Conservation (phyloP, 108 stramenopile genomes). For the Epithemia pelagica region DNA sequence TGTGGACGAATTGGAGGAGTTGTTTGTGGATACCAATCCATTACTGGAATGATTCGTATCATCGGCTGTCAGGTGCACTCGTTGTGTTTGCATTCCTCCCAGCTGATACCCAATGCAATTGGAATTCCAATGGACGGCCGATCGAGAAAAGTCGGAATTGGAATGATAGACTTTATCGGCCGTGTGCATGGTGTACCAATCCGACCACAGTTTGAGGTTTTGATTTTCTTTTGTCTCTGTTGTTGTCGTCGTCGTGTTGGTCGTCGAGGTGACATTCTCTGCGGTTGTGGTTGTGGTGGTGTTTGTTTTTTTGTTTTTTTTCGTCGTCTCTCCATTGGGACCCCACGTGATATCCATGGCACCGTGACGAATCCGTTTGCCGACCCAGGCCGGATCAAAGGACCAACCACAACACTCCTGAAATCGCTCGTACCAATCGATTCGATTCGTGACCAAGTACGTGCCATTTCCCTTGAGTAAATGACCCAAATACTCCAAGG, state of each 20-base stretch:
- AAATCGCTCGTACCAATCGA: conserved; percentile 35
- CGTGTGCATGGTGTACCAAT: conserved; percentile 37
- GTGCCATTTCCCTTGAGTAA: conserved; percentile 12
- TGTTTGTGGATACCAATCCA: not conserved
- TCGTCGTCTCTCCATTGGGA: not conserved
- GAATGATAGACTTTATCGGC: conserved; percentile 40
- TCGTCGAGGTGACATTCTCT: not conserved
- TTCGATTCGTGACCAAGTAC: conserved; percentile 38
- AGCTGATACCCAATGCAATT: not conserved
- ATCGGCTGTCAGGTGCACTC: not conserved
- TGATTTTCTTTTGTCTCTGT: conserved; percentile 2
- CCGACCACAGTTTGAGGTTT: conserved; percentile 31
- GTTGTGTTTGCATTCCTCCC: not conserved
- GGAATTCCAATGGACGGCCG: conserved; percentile 36
- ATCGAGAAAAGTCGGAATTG: conserved; percentile 37
- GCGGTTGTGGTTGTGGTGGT: not conserved
- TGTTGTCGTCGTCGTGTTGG: not conserved
- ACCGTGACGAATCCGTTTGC: conserved; percentile 19
- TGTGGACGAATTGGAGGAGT: not conserved
- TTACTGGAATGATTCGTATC: not conserved
- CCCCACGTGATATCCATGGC: conserved; percentile 14
- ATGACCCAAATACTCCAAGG: conserved; percentile 24
- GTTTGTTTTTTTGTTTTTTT: not conserved
- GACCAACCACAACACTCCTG: conserved; percentile 26
- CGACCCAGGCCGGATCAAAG: conserved; percentile 23